Conservation (phyloP, 2,329 filamentous ascomycete genomes). For the Tolypocladium sp. region DNA sequence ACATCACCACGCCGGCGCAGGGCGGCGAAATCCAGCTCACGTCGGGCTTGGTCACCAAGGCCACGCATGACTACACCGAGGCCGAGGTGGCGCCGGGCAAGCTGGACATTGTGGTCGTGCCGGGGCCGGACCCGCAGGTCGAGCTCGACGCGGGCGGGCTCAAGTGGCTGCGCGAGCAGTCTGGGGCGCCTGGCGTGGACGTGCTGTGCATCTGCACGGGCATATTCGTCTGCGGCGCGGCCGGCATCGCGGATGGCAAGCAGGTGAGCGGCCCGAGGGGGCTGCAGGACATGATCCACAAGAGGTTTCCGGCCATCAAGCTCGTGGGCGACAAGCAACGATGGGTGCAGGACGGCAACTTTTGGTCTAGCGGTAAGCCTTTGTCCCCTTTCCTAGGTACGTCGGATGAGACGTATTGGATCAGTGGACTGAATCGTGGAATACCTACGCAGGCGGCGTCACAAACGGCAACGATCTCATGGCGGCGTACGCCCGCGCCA, state of each 20-base stretch:
- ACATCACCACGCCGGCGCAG: slow-evolving; percentile 31
- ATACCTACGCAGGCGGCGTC: slow-evolving; percentile 31
- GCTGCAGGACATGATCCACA: slow-evolving; percentile 28
- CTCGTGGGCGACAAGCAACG: slow-evolving; percentile 36
- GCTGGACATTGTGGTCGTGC: slow-evolving; percentile 41
- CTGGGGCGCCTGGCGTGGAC: slow-evolving; percentile 27
- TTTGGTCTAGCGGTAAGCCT: slow-evolving; percentile 43
- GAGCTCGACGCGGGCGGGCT: slow-evolving; percentile 22
- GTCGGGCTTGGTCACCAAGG: slow-evolving; percentile 24
- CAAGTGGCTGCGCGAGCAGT: slow-evolving; percentile 35
- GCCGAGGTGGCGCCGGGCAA: slow-evolving; percentile 38
- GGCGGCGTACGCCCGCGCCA: slow-evolving; percentile 37
- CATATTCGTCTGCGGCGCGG: slow-evolving; percentile 35
- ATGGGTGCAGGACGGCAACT: slow-evolving; percentile 42
- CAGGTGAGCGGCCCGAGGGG: slow-evolving; percentile 36
- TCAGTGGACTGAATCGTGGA: not conserved
- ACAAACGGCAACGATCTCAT: slow-evolving; percentile 49
- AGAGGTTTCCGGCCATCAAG: slow-evolving; percentile 27
- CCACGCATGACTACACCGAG: slow-evolving; percentile 35
- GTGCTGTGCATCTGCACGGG: slow-evolving; percentile 44
- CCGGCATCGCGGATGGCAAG: slow-evolving; percentile 36
- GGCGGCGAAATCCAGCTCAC: slow-evolving; percentile 31
- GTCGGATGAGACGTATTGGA: too few species aligned
- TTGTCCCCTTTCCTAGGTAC: slow-evolving; percentile 4
- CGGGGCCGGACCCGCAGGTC: slow-evolving; percentile 34